These are phyloP conservation scores for Oxyria digyna DNA, from an alignment of 148 eudicot species.

Conservation along the genomic window DNA sequence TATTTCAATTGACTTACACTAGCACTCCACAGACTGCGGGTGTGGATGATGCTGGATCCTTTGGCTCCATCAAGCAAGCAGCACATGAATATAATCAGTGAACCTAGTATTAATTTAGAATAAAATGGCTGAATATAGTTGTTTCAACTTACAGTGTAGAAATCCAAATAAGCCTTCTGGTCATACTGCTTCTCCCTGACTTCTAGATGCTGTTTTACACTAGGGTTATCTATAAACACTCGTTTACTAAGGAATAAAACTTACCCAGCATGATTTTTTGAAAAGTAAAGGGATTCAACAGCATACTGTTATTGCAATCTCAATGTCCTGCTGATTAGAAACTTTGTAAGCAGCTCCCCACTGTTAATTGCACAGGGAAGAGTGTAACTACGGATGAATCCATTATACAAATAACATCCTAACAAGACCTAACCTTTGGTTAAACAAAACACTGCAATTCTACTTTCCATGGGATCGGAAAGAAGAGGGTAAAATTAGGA, in stretches of 20 bases:
- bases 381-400: not conserved
- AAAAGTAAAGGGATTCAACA: not conserved
- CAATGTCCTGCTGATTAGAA: conserved; percentile 50
- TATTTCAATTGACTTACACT: conserved; percentile 50
- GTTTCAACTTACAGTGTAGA: conserved; percentile 59
- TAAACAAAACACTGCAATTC: not conserved
- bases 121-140: not conserved
- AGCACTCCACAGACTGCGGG: conserved; percentile 57
- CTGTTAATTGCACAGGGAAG: conserved; percentile 17
- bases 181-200: conserved; percentile 98
- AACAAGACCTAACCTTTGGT: too few relatives aligned
- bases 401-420: too few relatives aligned
- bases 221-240: conserved; percentile 15
- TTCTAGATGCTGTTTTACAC: conserved; percentile 59
- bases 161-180: conserved; percentile 58
- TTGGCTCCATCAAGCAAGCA: not conserved
- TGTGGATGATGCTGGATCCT: conserved; percentile 40
- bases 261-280: conserved; percentile 6
- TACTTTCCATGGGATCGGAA: too few relatives aligned
- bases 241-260: not conserved
- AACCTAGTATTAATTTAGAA: not conserved
- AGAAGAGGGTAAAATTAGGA: not conserved
- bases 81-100: conserved; percentile 1
- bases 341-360: conserved; percentile 94
- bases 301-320: conserved; percentile 55